Evolutionary conservation across 371 early-diverging fungal species (phyloP), one percentile per base, ranked within the genome.

Genomic region (Circinella minor): DNA sequence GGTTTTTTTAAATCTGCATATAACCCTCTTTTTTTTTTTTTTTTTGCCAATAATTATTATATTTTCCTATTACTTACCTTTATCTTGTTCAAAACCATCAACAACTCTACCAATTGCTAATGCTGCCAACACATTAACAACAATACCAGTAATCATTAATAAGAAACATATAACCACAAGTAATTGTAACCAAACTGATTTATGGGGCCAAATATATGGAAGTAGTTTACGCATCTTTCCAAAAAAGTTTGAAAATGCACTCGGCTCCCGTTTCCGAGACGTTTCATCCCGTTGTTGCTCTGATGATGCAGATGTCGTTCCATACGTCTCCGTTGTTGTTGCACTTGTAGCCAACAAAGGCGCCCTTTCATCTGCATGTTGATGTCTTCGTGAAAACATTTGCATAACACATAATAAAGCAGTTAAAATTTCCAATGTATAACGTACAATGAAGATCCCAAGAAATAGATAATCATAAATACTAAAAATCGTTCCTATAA

Each of bases 171-270:
- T 67, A 8, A 92, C 61, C n/a, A 96, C 89, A 36, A 89, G 81
- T 3, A 86, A 20, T 76, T 94, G 94, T 15, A 97, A 81, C 37
- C 77, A 68, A 9, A 75, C 66, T n/a, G 88, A 85, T 10, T 81
- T 76, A 7, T 85, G 83, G n/a, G 97, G 97, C 95, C 96, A 95
- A 48, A 96, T 79, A 62, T 90, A 96, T 4, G 98, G 98, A 39
- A 90, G 60, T 7, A 97, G 84, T 37, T 86, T 86, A 49, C 81
- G 72, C 74, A 91, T 79, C 27, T 90, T 90, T n/a, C 55, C 61
- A 51, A 79, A 79, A 69, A 88, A 87, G 61, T 86, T 82, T 8
- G 77, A 64, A 38, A 86, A 68, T 34, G 62, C 63, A 54, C 68
- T 68, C 10, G 65, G 68, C 17, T 65, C 63, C 36, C 51, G 39